These are phyloP conservation scores for Bremia lactucae DNA, from an alignment of 352 stramenopile species.

Conservation along the genomic window DNA sequence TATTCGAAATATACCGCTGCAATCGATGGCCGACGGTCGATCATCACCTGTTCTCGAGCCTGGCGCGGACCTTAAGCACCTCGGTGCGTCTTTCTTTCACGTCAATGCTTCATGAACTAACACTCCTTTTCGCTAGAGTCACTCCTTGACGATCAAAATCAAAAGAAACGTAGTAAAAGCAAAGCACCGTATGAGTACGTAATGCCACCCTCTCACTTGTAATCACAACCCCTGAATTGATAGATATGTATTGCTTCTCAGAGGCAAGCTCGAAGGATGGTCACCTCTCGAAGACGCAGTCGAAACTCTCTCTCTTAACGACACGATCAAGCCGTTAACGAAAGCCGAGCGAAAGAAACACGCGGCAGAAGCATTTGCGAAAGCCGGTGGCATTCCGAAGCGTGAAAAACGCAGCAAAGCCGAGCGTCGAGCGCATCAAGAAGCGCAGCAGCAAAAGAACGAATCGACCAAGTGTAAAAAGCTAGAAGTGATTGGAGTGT, in stretches of 20 bases:
- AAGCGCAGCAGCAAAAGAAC: conserved; percentile 83
- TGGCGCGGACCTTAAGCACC: conserved; percentile 32
- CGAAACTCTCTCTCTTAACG: conserved; percentile 39
- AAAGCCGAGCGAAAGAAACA: conserved; percentile 68
- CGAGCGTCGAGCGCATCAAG: conserved; percentile 87
- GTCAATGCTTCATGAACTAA: not conserved
- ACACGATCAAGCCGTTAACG: conserved; percentile 28
- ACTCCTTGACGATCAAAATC: conserved; percentile 24
- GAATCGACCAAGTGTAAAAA: conserved; percentile 24
- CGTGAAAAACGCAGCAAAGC: conserved; percentile 87
- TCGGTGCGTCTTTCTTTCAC: conserved; percentile 16
- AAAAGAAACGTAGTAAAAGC: conserved; percentile 20
- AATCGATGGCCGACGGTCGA: conserved; percentile 29
- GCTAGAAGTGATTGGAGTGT: conserved; percentile 6
- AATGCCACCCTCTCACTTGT: not conserved
- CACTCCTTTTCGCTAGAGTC: conserved; percentile 7
- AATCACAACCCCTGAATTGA: too few relatives aligned
- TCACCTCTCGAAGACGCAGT: conserved; percentile 43
- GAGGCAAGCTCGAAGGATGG: conserved; percentile 52
- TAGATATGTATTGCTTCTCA: too few relatives aligned
- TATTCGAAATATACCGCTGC: too few relatives aligned
- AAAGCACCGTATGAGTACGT: conserved; percentile 24
- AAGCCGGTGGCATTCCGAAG: conserved; percentile 31
- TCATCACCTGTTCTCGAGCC: conserved; percentile 36
- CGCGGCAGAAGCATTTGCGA: conserved; percentile 55